Conservation (phyloP, 202 grass and related monocot species). For the Eragrostis tef region DNA sequence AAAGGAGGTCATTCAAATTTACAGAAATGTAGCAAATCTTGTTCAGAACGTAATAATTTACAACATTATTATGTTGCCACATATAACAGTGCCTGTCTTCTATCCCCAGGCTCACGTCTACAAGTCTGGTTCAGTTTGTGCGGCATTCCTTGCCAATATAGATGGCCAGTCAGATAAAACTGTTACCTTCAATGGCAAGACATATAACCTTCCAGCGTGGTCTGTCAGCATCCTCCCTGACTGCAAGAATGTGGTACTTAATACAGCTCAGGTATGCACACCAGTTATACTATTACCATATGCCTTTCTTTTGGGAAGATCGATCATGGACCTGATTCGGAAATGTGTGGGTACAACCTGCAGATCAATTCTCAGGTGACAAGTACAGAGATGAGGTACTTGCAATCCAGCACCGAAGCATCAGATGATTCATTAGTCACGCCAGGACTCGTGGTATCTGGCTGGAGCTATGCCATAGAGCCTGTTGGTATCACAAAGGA, state of each 20-base stretch:
- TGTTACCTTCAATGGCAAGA: constrained; percentile 82
- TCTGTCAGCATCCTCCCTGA: constrained; percentile 98
- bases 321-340: neutral
- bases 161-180: constrained; percentile 68
- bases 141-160: constrained; percentile 93
- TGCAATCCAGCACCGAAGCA: constrained; percentile 53
- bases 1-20: neutral
- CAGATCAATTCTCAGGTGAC: constrained; percentile 89
- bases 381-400: constrained; percentile 60
- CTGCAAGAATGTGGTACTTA: constrained; percentile 90
- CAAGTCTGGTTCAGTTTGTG: constrained; percentile 67
- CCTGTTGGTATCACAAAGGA: constrained; percentile 86
- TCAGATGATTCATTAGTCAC: constrained; percentile 48
- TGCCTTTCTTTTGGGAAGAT: constrained; percentile 27
- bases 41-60: neutral
- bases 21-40: constrained; percentile 15
- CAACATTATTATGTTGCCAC: too few species aligned
- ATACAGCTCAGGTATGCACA: constrained; percentile 81
- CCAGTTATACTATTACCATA: neutral
- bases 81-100: constrained; percentile 22
- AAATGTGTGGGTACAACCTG: neutral
- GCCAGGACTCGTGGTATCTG: constrained; percentile 51
- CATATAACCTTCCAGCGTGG: constrained; percentile 84
- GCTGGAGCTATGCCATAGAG: constrained; percentile 83
- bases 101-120: constrained; percentile 76